These are phyloP conservation scores for Suillus placidus DNA, from an alignment of 768 basidiomycete genomes.

Conservation along the genomic window DNA sequence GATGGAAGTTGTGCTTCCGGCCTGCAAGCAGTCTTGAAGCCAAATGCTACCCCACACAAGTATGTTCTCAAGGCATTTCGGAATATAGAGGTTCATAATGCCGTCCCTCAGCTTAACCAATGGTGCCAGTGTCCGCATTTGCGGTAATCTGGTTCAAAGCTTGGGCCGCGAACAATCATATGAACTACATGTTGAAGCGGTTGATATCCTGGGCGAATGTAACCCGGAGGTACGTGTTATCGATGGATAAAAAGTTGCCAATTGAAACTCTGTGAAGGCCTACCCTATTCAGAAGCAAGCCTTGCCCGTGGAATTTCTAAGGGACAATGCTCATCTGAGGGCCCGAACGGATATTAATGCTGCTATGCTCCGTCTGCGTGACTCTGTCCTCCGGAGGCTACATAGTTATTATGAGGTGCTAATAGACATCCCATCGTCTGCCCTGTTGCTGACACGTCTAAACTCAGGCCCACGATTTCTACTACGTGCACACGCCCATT, in stretches of 20 bases:
- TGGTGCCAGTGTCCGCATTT: conserved; percentile 57
- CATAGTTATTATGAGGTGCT: conserved; percentile 72
- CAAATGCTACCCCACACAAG: conserved; percentile 39
- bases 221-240: conserved; percentile 50
- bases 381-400: conserved; percentile 56
- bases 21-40: conserved; percentile 76
- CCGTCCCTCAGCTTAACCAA: conserved; percentile 44
- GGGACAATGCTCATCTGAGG: conserved; percentile 88
- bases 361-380: conserved; percentile 76
- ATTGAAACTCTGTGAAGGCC: conserved; percentile 45
- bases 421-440: conserved; percentile 5
- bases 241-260: conserved; percentile 14
- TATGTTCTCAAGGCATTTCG: conserved; percentile 22
- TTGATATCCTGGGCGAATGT: conserved; percentile 57
- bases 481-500: conserved; percentile 81
- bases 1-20: conserved; percentile 78
- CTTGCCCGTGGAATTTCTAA: conserved; percentile 75
- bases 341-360: conserved; percentile 73
- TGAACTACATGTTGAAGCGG: conserved; percentile 53
- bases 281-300: conserved; percentile 95
- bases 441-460: conserved; percentile 20
- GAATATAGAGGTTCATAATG: background rate
- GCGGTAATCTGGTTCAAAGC: conserved; percentile 49
- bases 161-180: conserved; percentile 52
- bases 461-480: conserved; percentile 73